Base-by-base conservation (phyloP, 768 basidiomycete species). In the Asterophora parasitica region DNA sequence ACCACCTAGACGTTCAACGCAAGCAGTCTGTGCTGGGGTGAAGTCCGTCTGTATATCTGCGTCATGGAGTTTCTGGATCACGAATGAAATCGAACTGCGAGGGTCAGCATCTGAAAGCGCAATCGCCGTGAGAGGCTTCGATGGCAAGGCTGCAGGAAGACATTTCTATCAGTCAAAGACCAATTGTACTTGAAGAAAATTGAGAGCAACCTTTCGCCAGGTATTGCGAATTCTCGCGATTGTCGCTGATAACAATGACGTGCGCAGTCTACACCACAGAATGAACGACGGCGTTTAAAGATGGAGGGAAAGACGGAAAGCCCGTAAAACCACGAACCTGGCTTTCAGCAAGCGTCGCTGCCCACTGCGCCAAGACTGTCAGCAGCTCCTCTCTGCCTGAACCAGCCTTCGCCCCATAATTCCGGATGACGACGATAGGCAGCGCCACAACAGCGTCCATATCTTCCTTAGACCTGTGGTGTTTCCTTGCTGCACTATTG, bases 171-270 rank as follows among this genome's bases (percentile, higher is more conserved):
- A n/a, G n/a, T n/a, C n/a, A n/a, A n/a, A n/a, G 30, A 19, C 12
- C 17, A 16, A 19, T 23, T 12, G 23, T 17, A 27, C 30, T 36
- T 5, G 16, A 33, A 20, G 31, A 10, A 17, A 7, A 10, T 4
- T 15, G 4, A 3, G 8, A 15, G 53, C 13, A 57, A 87, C 91
- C 85, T 74, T 85, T 87, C 0, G 90, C 82, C 6, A 98, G 69
- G n/a, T 78, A 73, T 61, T 92, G 96, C 1, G 82, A 74, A 48
- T 94, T 87, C 57, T 92, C 92, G 20, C 88, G 79, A 55, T 92
- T 92, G 61, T 98, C 91, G 56, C 90, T 90, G 36, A 93, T 70
- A 28, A 98, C 81, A 40, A 99, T 72, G 38, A 96, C 92, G 65
- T 98, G 94, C 0, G 95, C 95, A 48, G 91, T 72, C 89, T 92